Percentiles rank a stretch among this genome's conserved stretches.
phyloP scores from a whole-genome alignment of 2,329 filamentous ascomycete genomes.

The Bipolaris oryzae region DNA sequence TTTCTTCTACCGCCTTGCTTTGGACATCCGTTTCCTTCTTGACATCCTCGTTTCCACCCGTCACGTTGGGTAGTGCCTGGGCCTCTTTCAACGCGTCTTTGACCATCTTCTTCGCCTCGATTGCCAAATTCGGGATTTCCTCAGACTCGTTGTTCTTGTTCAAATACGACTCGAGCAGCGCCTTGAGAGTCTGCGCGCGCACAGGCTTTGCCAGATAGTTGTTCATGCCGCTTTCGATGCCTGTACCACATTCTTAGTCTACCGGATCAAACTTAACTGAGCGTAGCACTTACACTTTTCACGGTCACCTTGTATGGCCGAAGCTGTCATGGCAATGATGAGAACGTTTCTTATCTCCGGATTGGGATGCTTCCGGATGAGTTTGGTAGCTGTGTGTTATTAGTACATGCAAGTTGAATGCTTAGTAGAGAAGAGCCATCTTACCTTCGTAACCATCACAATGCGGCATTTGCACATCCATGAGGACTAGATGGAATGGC shows the following conservation, averaged over 20 bases:
- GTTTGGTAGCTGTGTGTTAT: slow-evolving; percentile 68
- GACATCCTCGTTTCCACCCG: slow-evolving; percentile 1
- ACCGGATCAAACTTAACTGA: no score
- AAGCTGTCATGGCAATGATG: slow-evolving; percentile 98
- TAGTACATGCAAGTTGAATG: slow-evolving; percentile 8
- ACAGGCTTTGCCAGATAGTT: slow-evolving; percentile 96
- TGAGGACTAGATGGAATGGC: slow-evolving; percentile 88
- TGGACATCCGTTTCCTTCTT: slow-evolving; percentile 1
- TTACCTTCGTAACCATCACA: slow-evolving; percentile 80
- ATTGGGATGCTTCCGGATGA: slow-evolving; percentile 77
- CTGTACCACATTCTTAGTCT: neutral
- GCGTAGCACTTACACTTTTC: slow-evolving; percentile 64
- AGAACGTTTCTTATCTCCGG: slow-evolving; percentile 79
- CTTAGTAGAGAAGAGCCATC: neutral
- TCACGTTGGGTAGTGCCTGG: slow-evolving; percentile 3
- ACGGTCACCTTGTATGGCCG: slow-evolving; percentile 89
- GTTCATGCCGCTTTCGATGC: slow-evolving; percentile 95
- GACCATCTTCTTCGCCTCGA: slow-evolving; percentile 54
- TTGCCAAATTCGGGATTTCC: slow-evolving; percentile 51
- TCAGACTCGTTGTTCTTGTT: slow-evolving; percentile 53
- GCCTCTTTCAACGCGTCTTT: slow-evolving; percentile 38
- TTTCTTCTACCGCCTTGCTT: slow-evolving; percentile 4
- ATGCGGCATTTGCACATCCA: slow-evolving; percentile 97
- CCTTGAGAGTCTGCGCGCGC: slow-evolving; percentile 82
- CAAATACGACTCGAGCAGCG: slow-evolving; percentile 76